These are phyloP conservation scores for Suillus fuscotomentosus DNA, from an alignment of 768 basidiomycete genomes.

Conservation along the genomic window DNA sequence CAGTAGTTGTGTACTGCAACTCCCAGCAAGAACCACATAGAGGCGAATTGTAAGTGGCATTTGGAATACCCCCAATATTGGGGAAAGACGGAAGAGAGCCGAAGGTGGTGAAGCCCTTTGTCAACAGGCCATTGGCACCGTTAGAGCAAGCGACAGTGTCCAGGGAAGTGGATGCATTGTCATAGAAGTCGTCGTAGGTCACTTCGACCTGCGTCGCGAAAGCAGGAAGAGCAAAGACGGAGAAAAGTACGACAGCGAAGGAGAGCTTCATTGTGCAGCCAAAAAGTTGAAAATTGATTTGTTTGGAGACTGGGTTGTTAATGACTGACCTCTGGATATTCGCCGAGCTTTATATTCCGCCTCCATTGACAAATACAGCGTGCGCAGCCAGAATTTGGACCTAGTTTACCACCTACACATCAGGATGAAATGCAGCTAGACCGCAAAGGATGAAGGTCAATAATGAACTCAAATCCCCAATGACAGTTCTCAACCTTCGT, in stretches of 20 bases:
- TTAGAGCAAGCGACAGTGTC: conserved; percentile 38
- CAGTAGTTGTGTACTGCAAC: conserved; percentile 43
- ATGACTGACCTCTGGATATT: background rate
- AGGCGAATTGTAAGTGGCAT: conserved; percentile 41
- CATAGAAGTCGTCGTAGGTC: conserved; percentile 34
- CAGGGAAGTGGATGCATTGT: conserved; percentile 26
- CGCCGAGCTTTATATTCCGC: background rate
- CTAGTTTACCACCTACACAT: background rate
- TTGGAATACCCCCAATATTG: conserved; percentile 26
- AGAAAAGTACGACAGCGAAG: conserved; percentile 8
- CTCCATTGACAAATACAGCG: background rate
- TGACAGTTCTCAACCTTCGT: background rate
- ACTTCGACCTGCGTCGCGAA: conserved; percentile 16
- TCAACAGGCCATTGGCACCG: conserved; percentile 31
- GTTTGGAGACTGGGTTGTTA: background rate
- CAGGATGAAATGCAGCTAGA: too few relatives aligned
- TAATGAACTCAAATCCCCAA: background rate
- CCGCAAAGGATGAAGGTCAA: background rate
- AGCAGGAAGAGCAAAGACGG: conserved; percentile 17
- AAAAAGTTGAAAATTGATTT: conserved; percentile 14
- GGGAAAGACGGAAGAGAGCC: conserved; percentile 33
- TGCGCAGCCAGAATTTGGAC: background rate
- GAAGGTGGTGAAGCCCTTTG: conserved; percentile 32
- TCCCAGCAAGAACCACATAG: conserved; percentile 63
- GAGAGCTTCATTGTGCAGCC: conserved; percentile 37